phyloP scores from a whole-genome alignment of 208 protist species.

The Herpetomonas samuelpessoai region DNA sequence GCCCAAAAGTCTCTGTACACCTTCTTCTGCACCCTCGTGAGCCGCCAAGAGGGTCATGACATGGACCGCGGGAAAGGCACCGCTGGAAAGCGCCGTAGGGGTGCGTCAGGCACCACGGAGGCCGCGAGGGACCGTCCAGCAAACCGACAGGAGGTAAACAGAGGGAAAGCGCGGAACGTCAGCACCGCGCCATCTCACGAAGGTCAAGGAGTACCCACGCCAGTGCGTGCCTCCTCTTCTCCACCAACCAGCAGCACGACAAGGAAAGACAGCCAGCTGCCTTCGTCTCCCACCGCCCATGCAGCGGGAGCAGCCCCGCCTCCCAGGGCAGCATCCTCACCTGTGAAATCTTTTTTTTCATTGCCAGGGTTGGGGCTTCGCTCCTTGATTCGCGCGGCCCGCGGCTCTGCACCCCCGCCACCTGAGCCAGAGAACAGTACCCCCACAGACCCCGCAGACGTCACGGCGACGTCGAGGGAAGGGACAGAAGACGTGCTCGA shows the following conservation, averaged over 20 bases:
- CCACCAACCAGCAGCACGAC: not conserved
- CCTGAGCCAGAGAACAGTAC: too few relatives aligned
- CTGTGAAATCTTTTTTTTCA: not conserved
- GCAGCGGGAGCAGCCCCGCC: too few relatives aligned
- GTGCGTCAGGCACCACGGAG: too few relatives aligned
- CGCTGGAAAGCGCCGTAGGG: too few relatives aligned
- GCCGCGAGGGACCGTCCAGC: too few relatives aligned
- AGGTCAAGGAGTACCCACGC: not conserved
- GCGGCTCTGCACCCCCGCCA: not conserved
- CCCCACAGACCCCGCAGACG: not conserved
- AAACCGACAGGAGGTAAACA: too few relatives aligned
- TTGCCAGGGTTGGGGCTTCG: not conserved
- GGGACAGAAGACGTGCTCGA: too few relatives aligned
- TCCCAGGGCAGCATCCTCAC: not conserved
- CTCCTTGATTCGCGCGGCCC: not conserved
- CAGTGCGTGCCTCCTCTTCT: not conserved
- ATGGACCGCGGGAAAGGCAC: not conserved
- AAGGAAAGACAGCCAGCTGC: too few relatives aligned
- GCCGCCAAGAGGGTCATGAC: not conserved
- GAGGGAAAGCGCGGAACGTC: too few relatives aligned
- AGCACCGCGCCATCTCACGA: too few relatives aligned
- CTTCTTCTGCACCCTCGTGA: slow-evolving; percentile 15
- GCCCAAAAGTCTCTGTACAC: slow-evolving; percentile 3
- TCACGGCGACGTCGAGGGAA: not conserved
- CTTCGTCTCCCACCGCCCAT: too few relatives aligned